Evolutionary conservation across 179 eudicot species (phyloP).

Genomic region (Silene vulgaris): DNA sequence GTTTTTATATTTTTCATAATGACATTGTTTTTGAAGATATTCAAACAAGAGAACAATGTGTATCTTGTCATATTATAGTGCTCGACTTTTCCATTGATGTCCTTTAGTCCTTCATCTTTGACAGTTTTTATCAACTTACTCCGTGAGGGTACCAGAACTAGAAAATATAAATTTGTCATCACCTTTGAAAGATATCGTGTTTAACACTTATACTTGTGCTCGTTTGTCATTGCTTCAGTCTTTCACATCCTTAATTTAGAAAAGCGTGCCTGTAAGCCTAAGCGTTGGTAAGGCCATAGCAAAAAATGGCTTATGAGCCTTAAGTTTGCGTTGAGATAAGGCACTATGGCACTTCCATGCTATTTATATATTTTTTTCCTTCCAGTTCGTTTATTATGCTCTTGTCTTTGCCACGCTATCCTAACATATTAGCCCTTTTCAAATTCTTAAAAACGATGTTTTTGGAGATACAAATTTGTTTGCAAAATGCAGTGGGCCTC

Average conservation of each 20-base stretch:
- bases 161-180: too few species aligned
- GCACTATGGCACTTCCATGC: background rate
- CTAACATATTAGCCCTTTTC: background rate
- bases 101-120: too few species aligned
- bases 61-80: too few species aligned
- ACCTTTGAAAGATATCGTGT: background rate
- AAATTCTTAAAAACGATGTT: background rate
- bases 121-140: too few species aligned
- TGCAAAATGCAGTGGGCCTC: background rate
- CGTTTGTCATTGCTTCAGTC: background rate
- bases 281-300: background rate
- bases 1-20: too few species aligned
- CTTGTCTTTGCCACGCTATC: background rate
- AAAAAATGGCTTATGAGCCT: background rate
- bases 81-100: too few species aligned
- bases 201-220: background rate
- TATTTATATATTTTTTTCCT: too few species aligned
- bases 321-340: background rate
- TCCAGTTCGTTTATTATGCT: background rate
- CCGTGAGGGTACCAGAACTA: too few species aligned
- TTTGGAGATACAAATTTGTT: background rate
- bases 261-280: background rate
- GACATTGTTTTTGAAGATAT: too few species aligned
- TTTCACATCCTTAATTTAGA: background rate
- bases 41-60: too few species aligned